These are phyloP conservation scores for Dioscorea dumetorum DNA, from an alignment of 106 monocot species.

Conservation along the genomic window DNA sequence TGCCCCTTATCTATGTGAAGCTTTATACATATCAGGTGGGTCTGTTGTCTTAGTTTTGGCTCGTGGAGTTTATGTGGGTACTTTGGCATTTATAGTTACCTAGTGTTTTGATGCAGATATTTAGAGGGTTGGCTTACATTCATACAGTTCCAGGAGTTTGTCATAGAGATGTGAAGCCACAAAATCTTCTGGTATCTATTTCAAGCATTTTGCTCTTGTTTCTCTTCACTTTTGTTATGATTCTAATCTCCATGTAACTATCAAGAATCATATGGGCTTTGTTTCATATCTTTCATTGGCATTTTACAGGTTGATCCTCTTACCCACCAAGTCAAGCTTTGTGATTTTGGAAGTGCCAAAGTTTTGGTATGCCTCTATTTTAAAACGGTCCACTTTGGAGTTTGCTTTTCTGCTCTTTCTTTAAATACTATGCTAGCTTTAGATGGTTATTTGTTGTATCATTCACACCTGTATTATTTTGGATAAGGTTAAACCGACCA, in stretches of 20 bases:
- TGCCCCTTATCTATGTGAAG: constrained; percentile 86
- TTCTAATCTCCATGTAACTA: not conserved
- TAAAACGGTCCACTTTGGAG: no score
- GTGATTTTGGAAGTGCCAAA: constrained; percentile 90
- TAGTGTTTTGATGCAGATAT: constrained; percentile 44
- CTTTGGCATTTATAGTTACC: not conserved
- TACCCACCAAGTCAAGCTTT: constrained; percentile 73
- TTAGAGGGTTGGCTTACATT: constrained; percentile 85
- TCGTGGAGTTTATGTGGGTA: not conserved
- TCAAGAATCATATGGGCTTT: not conserved
- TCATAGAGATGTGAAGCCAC: constrained; percentile 92
- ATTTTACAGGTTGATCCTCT: constrained; percentile 66
- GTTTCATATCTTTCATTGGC: not conserved
- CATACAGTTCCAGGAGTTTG: constrained; percentile 80
- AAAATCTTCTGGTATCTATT: constrained; percentile 75
- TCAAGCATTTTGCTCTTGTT: not conserved
- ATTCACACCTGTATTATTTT: no score
- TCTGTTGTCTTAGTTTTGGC: not conserved
- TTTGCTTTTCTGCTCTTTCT: no score
- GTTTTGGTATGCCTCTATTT: constrained; percentile 36
- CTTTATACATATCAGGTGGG: constrained; percentile 73
- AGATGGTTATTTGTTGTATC: no score
- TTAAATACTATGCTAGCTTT: no score
- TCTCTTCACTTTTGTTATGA: not conserved
- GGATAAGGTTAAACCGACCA: no score